Conservation (phyloP, 176 grass and related monocot genomes). For the Metroxylon sagu region DNA sequence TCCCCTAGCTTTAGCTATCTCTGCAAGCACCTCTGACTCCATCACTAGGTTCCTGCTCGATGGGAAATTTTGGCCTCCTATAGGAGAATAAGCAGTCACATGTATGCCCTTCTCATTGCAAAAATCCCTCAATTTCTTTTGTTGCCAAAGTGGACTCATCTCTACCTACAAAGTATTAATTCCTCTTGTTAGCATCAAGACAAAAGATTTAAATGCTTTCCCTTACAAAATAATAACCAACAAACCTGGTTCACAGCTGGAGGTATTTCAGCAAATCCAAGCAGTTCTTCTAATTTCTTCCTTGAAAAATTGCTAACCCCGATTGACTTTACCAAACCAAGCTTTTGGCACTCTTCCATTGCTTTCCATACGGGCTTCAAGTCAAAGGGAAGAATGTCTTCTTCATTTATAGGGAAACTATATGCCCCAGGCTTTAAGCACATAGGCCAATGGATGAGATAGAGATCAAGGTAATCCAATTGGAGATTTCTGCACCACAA, state of each 20-base stretch:
- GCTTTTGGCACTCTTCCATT: constrained; percentile 11
- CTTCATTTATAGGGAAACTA: neutral
- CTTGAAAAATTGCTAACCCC: constrained; percentile 11
- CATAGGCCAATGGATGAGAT: neutral
- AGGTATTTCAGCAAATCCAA: neutral
- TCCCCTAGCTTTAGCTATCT: no score
- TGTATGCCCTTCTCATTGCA: no score
- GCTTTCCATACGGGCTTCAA: neutral
- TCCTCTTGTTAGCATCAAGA: no score
- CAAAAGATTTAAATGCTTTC: no score
- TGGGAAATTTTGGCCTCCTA: no score
- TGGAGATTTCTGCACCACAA: constrained; percentile 4
- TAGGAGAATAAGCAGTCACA: no score
- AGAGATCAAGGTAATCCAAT: constrained; percentile 12
- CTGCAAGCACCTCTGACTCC: no score
- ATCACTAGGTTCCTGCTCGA: no score
- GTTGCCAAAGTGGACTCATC: no score
- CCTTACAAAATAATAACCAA: no score
- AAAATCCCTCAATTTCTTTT: no score
- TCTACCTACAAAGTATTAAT: no score
- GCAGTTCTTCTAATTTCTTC: constrained; percentile 2
- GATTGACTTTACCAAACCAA: constrained; percentile 3
- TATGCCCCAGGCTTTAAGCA: neutral
- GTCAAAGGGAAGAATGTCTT: constrained; percentile 3
- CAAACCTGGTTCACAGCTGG: constrained; percentile 11